A percentile compares a stretch with the other conserved stretches of the same genome.
These are phyloP conservation scores for Polyporus tsugae DNA, from an alignment of 1,284 basidiomycete species.

Conservation along the genomic window DNA sequence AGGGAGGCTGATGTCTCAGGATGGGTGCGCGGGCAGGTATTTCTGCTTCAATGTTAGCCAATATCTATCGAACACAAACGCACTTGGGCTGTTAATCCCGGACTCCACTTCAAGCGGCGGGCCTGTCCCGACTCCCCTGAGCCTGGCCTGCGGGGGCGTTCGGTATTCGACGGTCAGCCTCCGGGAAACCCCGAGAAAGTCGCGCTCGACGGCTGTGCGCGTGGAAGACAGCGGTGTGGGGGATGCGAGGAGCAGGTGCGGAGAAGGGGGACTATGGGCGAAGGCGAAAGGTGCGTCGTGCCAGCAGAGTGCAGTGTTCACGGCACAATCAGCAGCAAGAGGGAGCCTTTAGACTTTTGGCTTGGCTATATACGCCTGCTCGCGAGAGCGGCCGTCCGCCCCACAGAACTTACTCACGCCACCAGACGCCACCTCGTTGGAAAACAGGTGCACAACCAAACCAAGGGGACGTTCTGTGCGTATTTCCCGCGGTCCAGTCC, in stretches of 20 bases:
- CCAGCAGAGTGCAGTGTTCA: background rate
- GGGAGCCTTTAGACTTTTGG: background rate
- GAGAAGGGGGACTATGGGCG: background rate
- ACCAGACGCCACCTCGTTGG: no score
- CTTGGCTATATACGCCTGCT: background rate
- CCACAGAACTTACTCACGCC: background rate
- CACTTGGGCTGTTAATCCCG: background rate
- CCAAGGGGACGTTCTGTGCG: background rate
- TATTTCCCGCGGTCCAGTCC: background rate
- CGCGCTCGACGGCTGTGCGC: background rate
- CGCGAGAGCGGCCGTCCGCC: background rate
- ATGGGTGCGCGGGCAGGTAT: background rate
- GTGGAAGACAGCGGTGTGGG: background rate
- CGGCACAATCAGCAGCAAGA: background rate
- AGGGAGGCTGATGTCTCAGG: background rate
- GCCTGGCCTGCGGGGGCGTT: background rate
- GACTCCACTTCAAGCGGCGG: background rate
- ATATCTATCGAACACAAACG: background rate
- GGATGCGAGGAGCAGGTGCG: background rate
- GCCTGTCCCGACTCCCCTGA: background rate
- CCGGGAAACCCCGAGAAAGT: background rate
- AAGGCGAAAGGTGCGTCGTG: background rate
- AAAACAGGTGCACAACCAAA: background rate
- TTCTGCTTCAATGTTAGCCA: background rate
- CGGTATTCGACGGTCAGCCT: background rate